phyloP scores from a whole-genome alignment of 345 rosid species.

The Citrus australasica region DNA sequence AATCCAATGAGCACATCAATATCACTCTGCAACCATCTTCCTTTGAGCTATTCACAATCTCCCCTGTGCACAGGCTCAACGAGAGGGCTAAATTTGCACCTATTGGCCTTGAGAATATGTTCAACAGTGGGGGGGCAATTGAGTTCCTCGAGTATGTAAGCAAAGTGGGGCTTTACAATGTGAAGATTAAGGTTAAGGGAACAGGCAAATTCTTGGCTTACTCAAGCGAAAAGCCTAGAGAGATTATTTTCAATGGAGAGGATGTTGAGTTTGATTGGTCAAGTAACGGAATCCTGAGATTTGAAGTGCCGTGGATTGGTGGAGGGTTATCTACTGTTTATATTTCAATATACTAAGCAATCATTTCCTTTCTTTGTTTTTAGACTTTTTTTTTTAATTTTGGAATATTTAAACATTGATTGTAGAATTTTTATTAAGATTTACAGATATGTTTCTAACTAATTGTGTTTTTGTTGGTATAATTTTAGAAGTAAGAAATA shows the following conservation, averaged over 20 bases:
- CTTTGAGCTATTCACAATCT: conserved; percentile 39
- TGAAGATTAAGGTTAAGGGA: conserved; percentile 19
- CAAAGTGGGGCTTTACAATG: neutral
- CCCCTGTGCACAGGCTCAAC: conserved; percentile 21
- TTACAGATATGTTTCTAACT: too few species aligned
- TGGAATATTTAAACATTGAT: neutral
- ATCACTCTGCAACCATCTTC: conserved; percentile 29
- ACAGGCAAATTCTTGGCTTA: conserved; percentile 25
- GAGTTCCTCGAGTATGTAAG: conserved; percentile 8
- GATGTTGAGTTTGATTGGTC: conserved; percentile 14
- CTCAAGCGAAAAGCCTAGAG: conserved; percentile 15
- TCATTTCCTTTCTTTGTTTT: too few species aligned
- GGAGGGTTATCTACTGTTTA: conserved; percentile 9
- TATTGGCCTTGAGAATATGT: conserved; percentile 37
- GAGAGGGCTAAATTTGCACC: conserved; percentile 26
- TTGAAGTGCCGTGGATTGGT: conserved; percentile 19
- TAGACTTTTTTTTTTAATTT: neutral
- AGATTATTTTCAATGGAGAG: neutral
- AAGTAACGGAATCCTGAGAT: conserved; percentile 11
- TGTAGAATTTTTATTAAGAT: neutral
- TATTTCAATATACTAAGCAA: neutral
- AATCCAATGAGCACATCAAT: conserved; percentile 16
- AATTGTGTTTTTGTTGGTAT: neutral
- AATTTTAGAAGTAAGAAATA: too few species aligned
- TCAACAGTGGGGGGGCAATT: conserved; percentile 44